phyloP scores from a whole-genome alignment of 495 filamentous ascomycete genomes.

The Penicillium argentinense region DNA sequence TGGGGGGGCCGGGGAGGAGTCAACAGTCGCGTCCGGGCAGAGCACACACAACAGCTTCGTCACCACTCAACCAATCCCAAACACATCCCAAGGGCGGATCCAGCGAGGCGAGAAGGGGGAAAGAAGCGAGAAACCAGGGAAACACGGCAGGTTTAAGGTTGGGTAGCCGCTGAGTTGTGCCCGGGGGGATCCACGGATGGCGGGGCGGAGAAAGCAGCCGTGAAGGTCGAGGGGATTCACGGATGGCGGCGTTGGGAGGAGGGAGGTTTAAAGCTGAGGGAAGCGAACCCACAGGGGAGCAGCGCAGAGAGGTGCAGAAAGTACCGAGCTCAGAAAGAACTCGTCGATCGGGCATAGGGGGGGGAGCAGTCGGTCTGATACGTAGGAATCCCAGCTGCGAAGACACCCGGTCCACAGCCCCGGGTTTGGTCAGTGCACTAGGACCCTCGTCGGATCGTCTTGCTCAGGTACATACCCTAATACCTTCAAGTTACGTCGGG shows the following conservation, averaged over 20 bases:
- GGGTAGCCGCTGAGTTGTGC: constrained; percentile 10
- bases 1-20: neutral
- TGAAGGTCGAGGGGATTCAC: neutral
- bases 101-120: neutral
- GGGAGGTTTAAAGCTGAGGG: too few species aligned
- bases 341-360: too few species aligned
- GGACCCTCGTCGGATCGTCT: too few species aligned
- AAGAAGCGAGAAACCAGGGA: constrained; percentile 2
- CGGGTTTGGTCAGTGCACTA: too few species aligned
- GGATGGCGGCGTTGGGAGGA: neutral
- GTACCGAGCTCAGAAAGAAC: too few species aligned
- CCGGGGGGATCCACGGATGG: constrained; percentile 9
- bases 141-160: constrained; percentile 12
- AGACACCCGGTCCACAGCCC: too few species aligned
- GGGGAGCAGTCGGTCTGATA: too few species aligned
- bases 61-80: constrained; percentile 14
- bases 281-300: too few species aligned
- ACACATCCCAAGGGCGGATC: constrained; percentile 6
- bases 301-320: too few species aligned
- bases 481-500: too few species aligned
- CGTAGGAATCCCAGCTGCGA: too few species aligned
- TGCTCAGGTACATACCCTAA: too few species aligned
- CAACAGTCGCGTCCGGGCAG: neutral
- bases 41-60: constrained; percentile 4
- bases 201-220: neutral